These are phyloP conservation scores for Balansia obtecta DNA, from an alignment of 2,329 filamentous ascomycete genomes.

Conservation along the genomic window DNA sequence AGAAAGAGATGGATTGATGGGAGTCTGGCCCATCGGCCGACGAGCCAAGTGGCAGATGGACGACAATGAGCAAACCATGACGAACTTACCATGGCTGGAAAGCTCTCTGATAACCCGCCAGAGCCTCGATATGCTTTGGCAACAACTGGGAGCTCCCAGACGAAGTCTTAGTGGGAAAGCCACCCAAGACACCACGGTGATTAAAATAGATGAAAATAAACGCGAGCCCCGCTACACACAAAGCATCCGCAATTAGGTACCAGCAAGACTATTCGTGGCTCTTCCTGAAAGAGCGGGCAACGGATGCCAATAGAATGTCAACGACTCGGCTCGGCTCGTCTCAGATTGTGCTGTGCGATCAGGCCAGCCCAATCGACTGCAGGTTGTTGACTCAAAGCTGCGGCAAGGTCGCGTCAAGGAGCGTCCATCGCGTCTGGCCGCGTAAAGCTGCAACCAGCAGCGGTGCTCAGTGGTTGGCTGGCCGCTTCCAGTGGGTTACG, in stretches of 20 bases:
- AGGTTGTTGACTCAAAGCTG: not conserved
- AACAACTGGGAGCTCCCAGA: not conserved
- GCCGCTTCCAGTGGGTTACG: not conserved
- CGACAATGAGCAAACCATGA: not conserved
- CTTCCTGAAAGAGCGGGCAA: not conserved
- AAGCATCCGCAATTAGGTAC: no score
- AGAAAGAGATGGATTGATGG: not conserved
- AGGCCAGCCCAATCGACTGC: not conserved
- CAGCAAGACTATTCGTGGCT: no score
- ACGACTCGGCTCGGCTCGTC: not conserved
- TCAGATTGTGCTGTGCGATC: no score
- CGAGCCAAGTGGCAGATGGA: no score
- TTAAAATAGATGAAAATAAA: not conserved
- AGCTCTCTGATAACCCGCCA: not conserved
- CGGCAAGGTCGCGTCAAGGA: slow-evolving; percentile 4
- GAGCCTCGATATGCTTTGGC: not conserved
- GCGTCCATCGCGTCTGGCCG: slow-evolving; percentile 17
- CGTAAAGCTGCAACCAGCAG: slow-evolving; percentile 21
- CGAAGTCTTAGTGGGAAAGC: not conserved
- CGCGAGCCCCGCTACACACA: not conserved
- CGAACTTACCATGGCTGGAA: not conserved
- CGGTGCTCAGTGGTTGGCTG: not conserved
- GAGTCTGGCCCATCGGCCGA: no score
- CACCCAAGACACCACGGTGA: not conserved
- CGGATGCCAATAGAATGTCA: not conserved